Conservation (phyloP, 176 grass and related monocot genomes). For the Triticum aestivum region DNA sequence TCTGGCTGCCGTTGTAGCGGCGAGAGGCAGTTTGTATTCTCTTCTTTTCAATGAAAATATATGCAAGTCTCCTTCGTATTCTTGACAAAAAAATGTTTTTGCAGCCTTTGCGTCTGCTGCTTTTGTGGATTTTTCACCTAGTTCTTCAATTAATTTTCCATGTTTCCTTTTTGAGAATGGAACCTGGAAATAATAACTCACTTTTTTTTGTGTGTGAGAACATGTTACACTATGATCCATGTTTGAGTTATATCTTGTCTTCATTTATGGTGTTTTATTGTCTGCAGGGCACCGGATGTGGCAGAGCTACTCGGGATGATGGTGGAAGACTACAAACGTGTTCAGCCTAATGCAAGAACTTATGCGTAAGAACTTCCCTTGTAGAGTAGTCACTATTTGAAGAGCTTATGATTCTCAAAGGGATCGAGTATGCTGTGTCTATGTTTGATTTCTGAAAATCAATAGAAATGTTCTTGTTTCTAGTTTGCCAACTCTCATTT, state of each 20-base stretch:
- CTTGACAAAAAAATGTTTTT: neutral
- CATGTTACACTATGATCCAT: neutral
- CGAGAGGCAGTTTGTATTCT: neutral
- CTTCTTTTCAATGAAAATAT: neutral
- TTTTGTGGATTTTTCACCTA: neutral
- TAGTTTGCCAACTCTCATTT: slow-evolving; percentile 1
- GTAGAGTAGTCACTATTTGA: neutral
- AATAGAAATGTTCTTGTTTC: neutral
- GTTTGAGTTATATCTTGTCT: neutral
- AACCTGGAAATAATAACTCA: neutral
- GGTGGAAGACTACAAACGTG: slow-evolving; percentile 83
- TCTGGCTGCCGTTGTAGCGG: neutral
- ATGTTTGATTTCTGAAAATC: slow-evolving; percentile 19
- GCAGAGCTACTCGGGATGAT: slow-evolving; percentile 95
- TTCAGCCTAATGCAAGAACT: slow-evolving; percentile 94
- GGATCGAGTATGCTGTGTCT: neutral
- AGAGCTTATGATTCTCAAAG: neutral
- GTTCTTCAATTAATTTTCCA: neutral
- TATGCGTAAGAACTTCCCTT: slow-evolving; percentile 69
- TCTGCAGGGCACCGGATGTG: slow-evolving; percentile 73
- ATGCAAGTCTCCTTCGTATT: neutral
- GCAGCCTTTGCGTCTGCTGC: neutral
- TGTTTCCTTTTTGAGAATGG: neutral
- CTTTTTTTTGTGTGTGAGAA: neutral
- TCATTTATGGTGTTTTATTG: slow-evolving; percentile 32